Evolutionary conservation across 106 monocot genomes (phyloP), one percentile per base, ranked within the genome.

Genomic region (Acanthochlamys bracteata): DNA sequence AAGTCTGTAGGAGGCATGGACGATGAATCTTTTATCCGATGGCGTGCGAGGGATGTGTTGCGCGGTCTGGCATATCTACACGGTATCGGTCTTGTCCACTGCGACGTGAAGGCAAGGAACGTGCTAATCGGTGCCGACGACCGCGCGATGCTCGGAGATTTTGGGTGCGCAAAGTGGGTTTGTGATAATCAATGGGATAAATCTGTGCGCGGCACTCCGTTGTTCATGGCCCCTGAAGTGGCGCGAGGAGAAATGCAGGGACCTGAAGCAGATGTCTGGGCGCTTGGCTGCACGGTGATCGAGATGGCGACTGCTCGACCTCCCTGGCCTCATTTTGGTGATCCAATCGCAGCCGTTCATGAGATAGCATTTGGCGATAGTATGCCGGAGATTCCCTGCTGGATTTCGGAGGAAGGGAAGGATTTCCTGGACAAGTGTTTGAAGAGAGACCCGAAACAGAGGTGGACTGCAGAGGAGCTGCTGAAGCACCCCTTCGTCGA

Each of bases 181-280:
- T 33, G 4, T 1, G 33, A 1, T 2, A 60, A 33, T 7, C 56
- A 46, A 10, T 56, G 57, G 24, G 56, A 12, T 2, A n/a, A 15
- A 3, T 0, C 55, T 15, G 19, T 42, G 10, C 58, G 69, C 7
- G 78, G 78, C 7, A 78, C 81, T 20, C 86, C 83, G 46, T 51
- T 78, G 79, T 90, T 60, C 82, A 80, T 83, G 83, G 76, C 90
- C 64, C 90, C 90, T 56, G 90, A 90, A 79, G 82, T 71, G 59
- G 78, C 66, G 17, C 67, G 82, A n/a, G 80, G 85, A 49, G 82
- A 85, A 60, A 75, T 70, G 14, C 80, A 80, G 64, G 82, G 82
- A 13, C 45, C 64, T 56, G 42, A 66, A 42, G 82, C 85, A n/a
- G 90, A 90, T 55, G 67, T 85, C 12, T 90, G 90, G 90, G 78